Conservation (phyloP, 176 grass and related monocot genomes). For the Poa pratensis region DNA sequence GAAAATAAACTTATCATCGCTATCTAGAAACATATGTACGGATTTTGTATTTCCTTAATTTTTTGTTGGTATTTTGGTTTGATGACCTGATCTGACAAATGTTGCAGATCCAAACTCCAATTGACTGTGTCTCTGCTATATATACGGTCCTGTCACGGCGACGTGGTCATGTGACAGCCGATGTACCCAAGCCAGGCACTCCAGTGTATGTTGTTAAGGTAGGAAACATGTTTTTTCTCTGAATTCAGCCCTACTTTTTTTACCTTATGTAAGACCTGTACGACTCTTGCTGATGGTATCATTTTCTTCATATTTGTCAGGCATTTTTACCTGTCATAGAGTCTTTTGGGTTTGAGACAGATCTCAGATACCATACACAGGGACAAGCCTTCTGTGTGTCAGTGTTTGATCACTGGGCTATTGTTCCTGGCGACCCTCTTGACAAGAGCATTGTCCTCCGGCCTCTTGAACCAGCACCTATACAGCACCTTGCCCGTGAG, state of each 20-base stretch:
- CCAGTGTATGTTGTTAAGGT: slow-evolving; percentile 96
- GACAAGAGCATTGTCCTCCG: slow-evolving; percentile 89
- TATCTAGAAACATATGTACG: background rate
- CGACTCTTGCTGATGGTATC: slow-evolving; percentile 29
- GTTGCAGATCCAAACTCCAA: slow-evolving; percentile 96
- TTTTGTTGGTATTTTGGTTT: slow-evolving; percentile 30
- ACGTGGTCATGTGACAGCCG: slow-evolving; percentile 93
- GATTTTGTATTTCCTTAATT: background rate
- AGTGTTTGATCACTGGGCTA: slow-evolving; percentile 97
- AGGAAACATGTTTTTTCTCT: slow-evolving; percentile 26
- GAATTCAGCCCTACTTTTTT: slow-evolving; percentile 2
- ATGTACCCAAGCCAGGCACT: slow-evolving; percentile 94
- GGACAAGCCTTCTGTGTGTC: slow-evolving; percentile 97
- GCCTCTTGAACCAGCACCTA: slow-evolving; percentile 88
- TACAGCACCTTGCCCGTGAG: slow-evolving; percentile 94
- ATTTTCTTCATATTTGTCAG: slow-evolving; percentile 40
- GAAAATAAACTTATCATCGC: background rate
- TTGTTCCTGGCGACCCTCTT: slow-evolving; percentile 95
- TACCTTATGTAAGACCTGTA: slow-evolving; percentile 10
- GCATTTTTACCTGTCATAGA: slow-evolving; percentile 98
- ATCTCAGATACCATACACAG: slow-evolving; percentile 95
- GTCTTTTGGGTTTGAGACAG: slow-evolving; percentile 98
- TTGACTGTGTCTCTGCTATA: slow-evolving; percentile 98
- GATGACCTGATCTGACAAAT: slow-evolving; percentile 30
- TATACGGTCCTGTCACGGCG: slow-evolving; percentile 88